Conservation (phyloP, 176 grass and related monocot species). For the Guadua angustifolia region DNA sequence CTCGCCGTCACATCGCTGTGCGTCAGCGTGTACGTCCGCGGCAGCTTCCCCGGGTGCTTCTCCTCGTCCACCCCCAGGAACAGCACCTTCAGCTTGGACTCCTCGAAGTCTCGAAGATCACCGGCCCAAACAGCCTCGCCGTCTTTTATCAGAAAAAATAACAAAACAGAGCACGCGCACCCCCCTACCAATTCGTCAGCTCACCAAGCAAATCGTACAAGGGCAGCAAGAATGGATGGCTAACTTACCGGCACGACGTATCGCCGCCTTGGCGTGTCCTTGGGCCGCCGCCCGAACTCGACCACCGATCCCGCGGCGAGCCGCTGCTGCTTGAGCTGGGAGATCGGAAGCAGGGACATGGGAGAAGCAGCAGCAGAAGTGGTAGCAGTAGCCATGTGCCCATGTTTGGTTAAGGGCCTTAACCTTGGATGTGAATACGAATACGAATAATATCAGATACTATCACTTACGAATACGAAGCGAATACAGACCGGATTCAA, state of each 20-base stretch:
- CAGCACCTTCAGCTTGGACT: slow-evolving; percentile 95
- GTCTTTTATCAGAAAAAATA: slow-evolving; percentile 30
- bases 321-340: slow-evolving; percentile 51
- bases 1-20: slow-evolving; percentile 92
- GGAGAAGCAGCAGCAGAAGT: slow-evolving; percentile 29
- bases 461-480: no score
- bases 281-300: slow-evolving; percentile 26
- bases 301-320: slow-evolving; percentile 30
- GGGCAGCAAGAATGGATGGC: background rate
- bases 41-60: slow-evolving; percentile 64
- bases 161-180: background rate
- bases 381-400: slow-evolving; percentile 38
- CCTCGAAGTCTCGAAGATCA: slow-evolving; percentile 96
- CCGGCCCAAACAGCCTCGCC: slow-evolving; percentile 87
- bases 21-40: slow-evolving; percentile 88
- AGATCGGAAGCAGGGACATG: slow-evolving; percentile 62
- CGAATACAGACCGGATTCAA: no score
- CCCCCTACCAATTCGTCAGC: background rate
- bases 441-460: no score
- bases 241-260: slow-evolving; percentile 53
- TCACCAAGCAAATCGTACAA: background rate
- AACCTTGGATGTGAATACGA: no score
- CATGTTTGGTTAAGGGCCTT: slow-evolving; percentile 33
- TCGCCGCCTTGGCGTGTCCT: slow-evolving; percentile 15
- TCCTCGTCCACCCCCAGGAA: slow-evolving; percentile 74